Evolutionary conservation across 2,329 filamentous ascomycete species (phyloP).

Genomic region (Pseudopyricularia cyperi): DNA sequence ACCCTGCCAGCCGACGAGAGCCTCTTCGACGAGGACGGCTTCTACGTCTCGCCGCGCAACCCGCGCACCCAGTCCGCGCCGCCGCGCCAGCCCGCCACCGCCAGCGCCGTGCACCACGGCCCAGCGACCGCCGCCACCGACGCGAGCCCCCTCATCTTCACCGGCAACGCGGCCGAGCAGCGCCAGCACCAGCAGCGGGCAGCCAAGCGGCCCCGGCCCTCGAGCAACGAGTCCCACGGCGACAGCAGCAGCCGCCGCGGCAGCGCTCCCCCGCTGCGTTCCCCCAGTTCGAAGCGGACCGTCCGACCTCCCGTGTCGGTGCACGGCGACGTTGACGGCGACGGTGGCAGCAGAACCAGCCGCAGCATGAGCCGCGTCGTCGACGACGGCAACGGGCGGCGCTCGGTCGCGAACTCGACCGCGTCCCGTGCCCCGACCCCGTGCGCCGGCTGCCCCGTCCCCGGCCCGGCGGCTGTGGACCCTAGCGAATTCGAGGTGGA

Average conservation of each 20-base stretch:
- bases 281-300: no score
- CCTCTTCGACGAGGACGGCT: slow-evolving; percentile 1
- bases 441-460: background rate
- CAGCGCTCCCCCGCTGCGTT: no score
- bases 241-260: no score
- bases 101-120: background rate
- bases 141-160: background rate
- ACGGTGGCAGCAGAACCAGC: background rate
- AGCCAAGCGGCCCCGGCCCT: background rate
- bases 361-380: background rate
- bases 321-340: background rate
- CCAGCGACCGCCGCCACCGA: background rate
- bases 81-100: background rate
- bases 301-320: no score
- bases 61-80: background rate
- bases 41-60: slow-evolving; percentile 1
- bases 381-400: background rate
- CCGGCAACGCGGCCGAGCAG: background rate
- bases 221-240: background rate
- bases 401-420: background rate
- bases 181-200: background rate
- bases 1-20: background rate
- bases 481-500: background rate
- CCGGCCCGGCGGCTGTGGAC: background rate
- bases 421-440: background rate